phyloP scores from a whole-genome alignment of 805 yeast species.

The Kuraishia ogatae region DNA sequence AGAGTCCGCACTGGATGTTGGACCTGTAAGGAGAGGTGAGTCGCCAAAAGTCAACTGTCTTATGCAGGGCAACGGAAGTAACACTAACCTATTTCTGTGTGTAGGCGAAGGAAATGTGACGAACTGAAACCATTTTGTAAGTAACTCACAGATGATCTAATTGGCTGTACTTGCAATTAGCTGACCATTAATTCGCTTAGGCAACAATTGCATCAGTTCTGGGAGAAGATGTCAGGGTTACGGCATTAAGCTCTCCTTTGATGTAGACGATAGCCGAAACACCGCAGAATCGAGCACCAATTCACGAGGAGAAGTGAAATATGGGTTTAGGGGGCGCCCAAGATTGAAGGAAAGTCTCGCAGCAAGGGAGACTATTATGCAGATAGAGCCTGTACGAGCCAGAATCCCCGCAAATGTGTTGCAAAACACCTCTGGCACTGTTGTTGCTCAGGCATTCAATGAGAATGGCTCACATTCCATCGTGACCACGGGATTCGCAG shows the following conservation, averaged over 20 bases:
- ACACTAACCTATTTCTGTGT: background rate
- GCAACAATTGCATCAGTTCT: constrained; percentile 30
- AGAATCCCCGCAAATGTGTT: background rate
- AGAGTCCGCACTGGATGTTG: constrained; percentile 51
- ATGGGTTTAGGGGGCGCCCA: constrained; percentile 37
- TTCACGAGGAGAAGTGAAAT: constrained; percentile 26
- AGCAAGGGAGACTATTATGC: constrained; percentile 8
- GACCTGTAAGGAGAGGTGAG: constrained; percentile 44
- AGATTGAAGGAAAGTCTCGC: constrained; percentile 25
- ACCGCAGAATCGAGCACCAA: constrained; percentile 9
- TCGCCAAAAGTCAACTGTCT: background rate
- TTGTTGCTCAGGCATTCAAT: background rate
- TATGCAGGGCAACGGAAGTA: background rate
- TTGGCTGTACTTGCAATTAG: background rate
- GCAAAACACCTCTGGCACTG: background rate
- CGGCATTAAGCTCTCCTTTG: constrained; percentile 37
- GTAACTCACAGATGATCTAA: background rate
- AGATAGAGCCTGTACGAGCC: background rate
- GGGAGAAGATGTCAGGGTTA: constrained; percentile 43
- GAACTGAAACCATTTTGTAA: constrained; percentile 43
- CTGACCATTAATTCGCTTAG: background rate
- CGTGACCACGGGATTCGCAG: background rate
- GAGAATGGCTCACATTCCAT: background rate
- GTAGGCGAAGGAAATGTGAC: constrained; percentile 46
- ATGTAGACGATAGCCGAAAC: constrained; percentile 38